Percentiles rank a stretch among this genome's conserved stretches.
phyloP scores from a whole-genome alignment of 148 eudicot genomes.

The Nyssa sinensis region DNA sequence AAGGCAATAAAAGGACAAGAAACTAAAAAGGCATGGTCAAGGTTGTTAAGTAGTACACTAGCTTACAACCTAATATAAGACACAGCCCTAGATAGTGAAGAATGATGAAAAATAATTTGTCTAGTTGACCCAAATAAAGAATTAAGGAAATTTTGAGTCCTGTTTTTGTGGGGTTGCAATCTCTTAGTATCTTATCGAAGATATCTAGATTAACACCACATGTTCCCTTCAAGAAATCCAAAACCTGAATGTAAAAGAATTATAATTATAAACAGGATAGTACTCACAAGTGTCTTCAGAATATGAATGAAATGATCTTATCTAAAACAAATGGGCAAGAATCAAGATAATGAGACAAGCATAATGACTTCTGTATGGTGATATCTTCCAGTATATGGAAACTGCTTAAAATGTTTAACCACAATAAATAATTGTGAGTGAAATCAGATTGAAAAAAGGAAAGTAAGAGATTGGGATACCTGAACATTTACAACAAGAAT shows the following conservation, averaged over 20 bases:
- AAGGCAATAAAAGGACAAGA: neutral
- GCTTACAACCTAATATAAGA: neutral
- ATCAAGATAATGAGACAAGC: neutral
- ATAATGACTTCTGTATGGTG: neutral
- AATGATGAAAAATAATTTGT: neutral
- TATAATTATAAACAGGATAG: neutral
- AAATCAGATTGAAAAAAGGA: neutral
- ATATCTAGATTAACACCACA: neutral
- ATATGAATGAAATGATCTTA: neutral
- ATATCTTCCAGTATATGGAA: neutral
- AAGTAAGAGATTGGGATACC: constrained; percentile 34
- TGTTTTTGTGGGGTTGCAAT: constrained; percentile 2
- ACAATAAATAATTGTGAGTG: neutral
- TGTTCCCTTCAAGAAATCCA: neutral
- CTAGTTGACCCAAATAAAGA: neutral
- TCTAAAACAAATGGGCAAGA: neutral
- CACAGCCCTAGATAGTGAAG: neutral
- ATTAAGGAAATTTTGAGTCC: neutral
- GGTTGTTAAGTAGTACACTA: neutral
- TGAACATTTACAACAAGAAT: constrained; percentile 93
- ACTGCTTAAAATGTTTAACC: constrained; percentile 1
- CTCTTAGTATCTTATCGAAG: neutral
- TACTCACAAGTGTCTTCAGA: neutral
- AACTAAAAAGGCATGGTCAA: constrained; percentile 7
- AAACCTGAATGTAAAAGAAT: neutral